These are phyloP conservation scores for Penicillium fuscoglaucum DNA, from an alignment of 2,329 filamentous ascomycete species.

Conservation along the genomic window DNA sequence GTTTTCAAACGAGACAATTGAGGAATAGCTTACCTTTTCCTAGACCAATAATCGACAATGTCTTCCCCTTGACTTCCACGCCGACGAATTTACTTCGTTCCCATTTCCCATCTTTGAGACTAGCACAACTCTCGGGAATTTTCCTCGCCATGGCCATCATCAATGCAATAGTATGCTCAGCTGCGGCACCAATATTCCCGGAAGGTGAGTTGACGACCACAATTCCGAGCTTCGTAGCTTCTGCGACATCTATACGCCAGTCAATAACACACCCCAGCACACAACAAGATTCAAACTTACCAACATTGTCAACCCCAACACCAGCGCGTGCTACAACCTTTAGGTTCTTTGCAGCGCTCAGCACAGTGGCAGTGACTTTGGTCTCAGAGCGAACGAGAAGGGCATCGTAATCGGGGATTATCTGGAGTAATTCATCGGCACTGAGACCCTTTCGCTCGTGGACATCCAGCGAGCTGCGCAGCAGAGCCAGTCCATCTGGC, in stretches of 20 bases:
- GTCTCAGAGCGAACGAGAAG: constrained; percentile 80
- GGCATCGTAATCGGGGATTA: constrained; percentile 72
- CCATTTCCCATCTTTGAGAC: constrained; percentile 71
- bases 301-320: constrained; percentile 80
- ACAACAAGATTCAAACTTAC: constrained; percentile 21
- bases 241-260: constrained; percentile 57
- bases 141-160: constrained; percentile 74
- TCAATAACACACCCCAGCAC: neutral
- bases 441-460: constrained; percentile 65
- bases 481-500: constrained; percentile 70
- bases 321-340: constrained; percentile 78
- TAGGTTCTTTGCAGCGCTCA: constrained; percentile 66
- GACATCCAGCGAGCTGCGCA: constrained; percentile 67
- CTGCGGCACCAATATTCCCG: constrained; percentile 78
- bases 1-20: neutral
- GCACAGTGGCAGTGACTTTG: constrained; percentile 69
- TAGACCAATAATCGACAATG: constrained; percentile 71
- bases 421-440: constrained; percentile 61
- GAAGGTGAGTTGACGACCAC: constrained; percentile 78
- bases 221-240: constrained; percentile 70
- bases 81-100: constrained; percentile 73
- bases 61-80: constrained; percentile 75
- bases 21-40: constrained; percentile 62
- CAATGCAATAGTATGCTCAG: constrained; percentile 74
- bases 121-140: constrained; percentile 68